Percentiles rank a stretch among this genome's conserved stretches.
Conservation (phyloP, 768 basidiomycete genomes). For the Xerocomellus chrysenteron region DNA sequence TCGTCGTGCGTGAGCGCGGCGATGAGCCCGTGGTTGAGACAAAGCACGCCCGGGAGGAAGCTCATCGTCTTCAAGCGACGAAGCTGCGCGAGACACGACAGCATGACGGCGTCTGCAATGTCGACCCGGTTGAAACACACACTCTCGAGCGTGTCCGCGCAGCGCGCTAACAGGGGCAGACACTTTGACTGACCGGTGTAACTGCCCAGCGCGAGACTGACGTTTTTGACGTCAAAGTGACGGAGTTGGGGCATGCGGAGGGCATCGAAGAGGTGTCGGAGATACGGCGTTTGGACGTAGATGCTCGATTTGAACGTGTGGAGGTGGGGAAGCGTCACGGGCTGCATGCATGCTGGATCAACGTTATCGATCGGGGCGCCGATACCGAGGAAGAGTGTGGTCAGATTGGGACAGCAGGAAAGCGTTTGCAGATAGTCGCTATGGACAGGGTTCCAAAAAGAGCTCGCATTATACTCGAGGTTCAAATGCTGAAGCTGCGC, state of each 20-base stretch:
- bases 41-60: constrained; percentile 27
- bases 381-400: constrained; percentile 28
- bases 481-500: constrained; percentile 26
- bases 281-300: constrained; percentile 29
- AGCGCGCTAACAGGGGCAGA: constrained; percentile 26
- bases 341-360: constrained; percentile 9
- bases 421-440: constrained; percentile 29
- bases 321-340: constrained; percentile 29
- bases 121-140: constrained; percentile 24
- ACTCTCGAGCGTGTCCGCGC: constrained; percentile 29
- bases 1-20: constrained; percentile 16
- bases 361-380: constrained; percentile 17
- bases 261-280: constrained; percentile 25
- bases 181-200: constrained; percentile 28
- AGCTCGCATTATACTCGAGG: constrained; percentile 29
- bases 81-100: constrained; percentile 24
- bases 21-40: constrained; percentile 33
- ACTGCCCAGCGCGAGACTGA: constrained; percentile 28
- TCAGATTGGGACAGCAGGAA: constrained; percentile 26
- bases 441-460: constrained; percentile 31
- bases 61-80: constrained; percentile 15
- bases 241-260: constrained; percentile 25
- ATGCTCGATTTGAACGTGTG: constrained; percentile 27
- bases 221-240: constrained; percentile 30
- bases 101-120: constrained; percentile 16